Evolutionary conservation across 1,139 yeast species (phyloP), one percentile per base, ranked within the genome.

Genomic region (Candida tunisiensis): DNA sequence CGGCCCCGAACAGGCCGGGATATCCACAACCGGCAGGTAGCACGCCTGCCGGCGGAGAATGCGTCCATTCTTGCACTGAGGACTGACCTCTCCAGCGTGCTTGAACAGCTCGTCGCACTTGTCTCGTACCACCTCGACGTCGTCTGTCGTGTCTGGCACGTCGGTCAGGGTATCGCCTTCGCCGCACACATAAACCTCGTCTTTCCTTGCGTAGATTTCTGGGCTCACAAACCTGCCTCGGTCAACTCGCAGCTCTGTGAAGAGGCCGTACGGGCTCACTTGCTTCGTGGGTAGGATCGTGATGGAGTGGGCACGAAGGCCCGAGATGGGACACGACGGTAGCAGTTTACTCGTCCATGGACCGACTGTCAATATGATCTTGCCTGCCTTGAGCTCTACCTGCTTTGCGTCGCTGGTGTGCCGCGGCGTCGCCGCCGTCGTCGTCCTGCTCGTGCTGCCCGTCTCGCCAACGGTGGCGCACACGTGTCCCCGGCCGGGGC

Each of bases 141-240:
- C 93, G 45, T 82, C 94, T 0, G 94, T 79, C 0, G 93, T 77
- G 43, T 82, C 95, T 2, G 98, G 98, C 21, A 88, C 70, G 31
- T 80, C 85, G 17, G 78, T 93, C 6, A 77, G 64, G 1, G 88
- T 74, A 46, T 85, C 95, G 24, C 95, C 94, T 52, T 88, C 98
- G 26, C 98, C 98, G 55, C 98, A 88, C 2, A 88, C 91, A 44
- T 85, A 88, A 19, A 88, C 93, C 51, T 88, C 98, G 52, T 88
- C 95, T 44, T 73, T 74, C 45, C 98, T 69, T 7, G 98, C 94
- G 49, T 88, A 88, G 34, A 88, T 73, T 49, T 88, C 98, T 1
- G 98, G 98, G 1, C 88, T 71, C 11, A 46, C 50, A 49, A 74
- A 78, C 28, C 70, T 63, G 30, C 62, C 62, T 15, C 69, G 62